A percentile compares a stretch with the other conserved stretches of the same genome.
phyloP scores from a whole-genome alignment of 371 early-diverging fungal species.

The Mucor piriformis region DNA sequence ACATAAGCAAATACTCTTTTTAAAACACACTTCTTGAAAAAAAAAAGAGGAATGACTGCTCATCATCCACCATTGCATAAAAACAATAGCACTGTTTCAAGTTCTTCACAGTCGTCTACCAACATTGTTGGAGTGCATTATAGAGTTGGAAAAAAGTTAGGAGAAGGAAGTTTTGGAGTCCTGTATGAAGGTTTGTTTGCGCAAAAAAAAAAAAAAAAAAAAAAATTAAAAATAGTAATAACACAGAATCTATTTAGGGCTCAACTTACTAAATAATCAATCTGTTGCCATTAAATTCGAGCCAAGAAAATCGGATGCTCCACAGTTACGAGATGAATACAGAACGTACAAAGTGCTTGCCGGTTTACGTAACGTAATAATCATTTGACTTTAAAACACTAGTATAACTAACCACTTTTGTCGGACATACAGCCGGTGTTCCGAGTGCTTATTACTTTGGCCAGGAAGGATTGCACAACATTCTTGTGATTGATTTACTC shows the following conservation, averaged over 20 bases:
- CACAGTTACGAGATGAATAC: constrained; percentile 93
- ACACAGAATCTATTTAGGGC: not conserved
- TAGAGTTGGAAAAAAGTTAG: constrained; percentile 74
- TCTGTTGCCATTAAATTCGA: constrained; percentile 95
- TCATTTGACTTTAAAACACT: constrained; percentile 61
- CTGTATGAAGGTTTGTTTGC: constrained; percentile 85
- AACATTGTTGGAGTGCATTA: constrained; percentile 91
- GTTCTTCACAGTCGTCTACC: constrained; percentile 36
- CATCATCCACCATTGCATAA: constrained; percentile 26
- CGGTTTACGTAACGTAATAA: constrained; percentile 66
- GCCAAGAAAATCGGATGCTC: constrained; percentile 92
- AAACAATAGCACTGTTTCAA: constrained; percentile 20
- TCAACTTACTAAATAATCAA: constrained; percentile 72
- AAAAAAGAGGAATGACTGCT: constrained; percentile 5
- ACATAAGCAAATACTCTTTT: not conserved
- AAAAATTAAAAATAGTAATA: constrained; percentile 29
- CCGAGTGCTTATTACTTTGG: constrained; percentile 93
- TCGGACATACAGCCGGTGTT: constrained; percentile 65
- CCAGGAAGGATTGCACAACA: constrained; percentile 92
- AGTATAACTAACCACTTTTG: constrained; percentile 33
- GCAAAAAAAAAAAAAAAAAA: constrained; percentile 8
- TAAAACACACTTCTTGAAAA: not conserved
- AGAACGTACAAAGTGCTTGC: constrained; percentile 88
- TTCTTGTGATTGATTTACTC: constrained; percentile 95
- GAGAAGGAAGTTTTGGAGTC: constrained; percentile 94